Evolutionary conservation across 192 early-diverging fungal species (phyloP), one percentile per base, ranked within the genome.

Genomic region (Geranomyces variabilis): DNA sequence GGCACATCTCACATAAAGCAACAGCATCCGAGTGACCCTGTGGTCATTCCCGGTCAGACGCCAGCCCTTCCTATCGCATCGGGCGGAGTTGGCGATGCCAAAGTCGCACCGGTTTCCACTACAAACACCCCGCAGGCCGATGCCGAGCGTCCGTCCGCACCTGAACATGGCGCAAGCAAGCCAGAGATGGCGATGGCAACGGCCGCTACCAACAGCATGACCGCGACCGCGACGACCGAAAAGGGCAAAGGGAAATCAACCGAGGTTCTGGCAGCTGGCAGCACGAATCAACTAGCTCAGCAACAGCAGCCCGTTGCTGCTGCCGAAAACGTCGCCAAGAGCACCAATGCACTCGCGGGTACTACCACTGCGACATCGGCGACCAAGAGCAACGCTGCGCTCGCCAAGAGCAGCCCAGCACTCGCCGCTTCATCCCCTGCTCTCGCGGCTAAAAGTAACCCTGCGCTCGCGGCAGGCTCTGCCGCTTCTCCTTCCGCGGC

Each of bases 1-100:
- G 58, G 58, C 17, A 60, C 58, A 60, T 60, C 58, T 26, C 58
- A 60, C 58, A 6, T 28, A 34, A 60, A 60, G 29, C 58, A 60
- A 34, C 8, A 19, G 28, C 29, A 60, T 33, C 28, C 29, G 29
- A 34, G 15, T 19, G 58, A 60, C 28, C 17, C 21, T 29, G 31
- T 60, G 21, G 29, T 33, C 4, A 60, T 60, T 17, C 58, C 58
- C 29, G 22, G 21, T 19, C 17, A 19, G 7, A 17, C 22, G 8
- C 58, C 58, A 17, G 24, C 58, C 5, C 31, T 33, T 17, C 58
- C 58, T 33, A 29, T 60, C 31, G 58, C 51, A 53, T 24, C 17
- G 21, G 58, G 31, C 58, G 58, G 29, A 33, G 58, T 33, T 33
- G 58, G 58, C 15, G 31, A 60, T 17, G 58, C 58, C 28, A 17